Conservation (phyloP, 768 basidiomycete genomes). For the Steccherinum ochraceum region DNA sequence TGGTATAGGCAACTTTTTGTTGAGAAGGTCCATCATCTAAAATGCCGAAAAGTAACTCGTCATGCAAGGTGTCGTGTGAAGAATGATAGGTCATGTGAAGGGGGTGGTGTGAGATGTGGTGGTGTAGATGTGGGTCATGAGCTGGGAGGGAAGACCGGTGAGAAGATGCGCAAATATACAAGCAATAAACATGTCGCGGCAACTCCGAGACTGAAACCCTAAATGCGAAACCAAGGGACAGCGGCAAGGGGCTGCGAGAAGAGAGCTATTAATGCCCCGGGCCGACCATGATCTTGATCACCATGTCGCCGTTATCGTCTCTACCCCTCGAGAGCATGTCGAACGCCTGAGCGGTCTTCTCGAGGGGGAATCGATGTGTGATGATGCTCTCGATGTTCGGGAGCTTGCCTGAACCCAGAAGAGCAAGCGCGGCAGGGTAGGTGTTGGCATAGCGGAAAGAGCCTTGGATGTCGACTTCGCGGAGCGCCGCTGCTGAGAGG, state of each 20-base stretch:
- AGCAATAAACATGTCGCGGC: not conserved
- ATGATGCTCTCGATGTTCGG: slow-evolving; percentile 65
- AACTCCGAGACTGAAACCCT: not conserved
- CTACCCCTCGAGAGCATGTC: slow-evolving; percentile 71
- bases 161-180: no score
- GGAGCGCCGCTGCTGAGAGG: slow-evolving; percentile 72
- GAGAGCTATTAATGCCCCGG: slow-evolving; percentile 9
- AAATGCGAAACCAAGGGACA: no score
- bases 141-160: no score
- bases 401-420: slow-evolving; percentile 59
- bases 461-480: slow-evolving; percentile 91
- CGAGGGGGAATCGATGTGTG: slow-evolving; percentile 68
- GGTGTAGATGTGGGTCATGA: no score
- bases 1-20: not conserved
- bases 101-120: no score
- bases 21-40: no score
- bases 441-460: slow-evolving; percentile 90
- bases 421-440: slow-evolving; percentile 77
- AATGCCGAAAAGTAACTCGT: no score
- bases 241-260: no score
- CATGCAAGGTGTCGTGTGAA: no score
- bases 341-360: slow-evolving; percentile 69
- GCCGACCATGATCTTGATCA: slow-evolving; percentile 86
- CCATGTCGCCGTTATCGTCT: slow-evolving; percentile 75
- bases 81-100: no score